These are phyloP conservation scores for Francoa sonchifolia DNA, from an alignment of 441 rosid genomes.

Conservation along the genomic window DNA sequence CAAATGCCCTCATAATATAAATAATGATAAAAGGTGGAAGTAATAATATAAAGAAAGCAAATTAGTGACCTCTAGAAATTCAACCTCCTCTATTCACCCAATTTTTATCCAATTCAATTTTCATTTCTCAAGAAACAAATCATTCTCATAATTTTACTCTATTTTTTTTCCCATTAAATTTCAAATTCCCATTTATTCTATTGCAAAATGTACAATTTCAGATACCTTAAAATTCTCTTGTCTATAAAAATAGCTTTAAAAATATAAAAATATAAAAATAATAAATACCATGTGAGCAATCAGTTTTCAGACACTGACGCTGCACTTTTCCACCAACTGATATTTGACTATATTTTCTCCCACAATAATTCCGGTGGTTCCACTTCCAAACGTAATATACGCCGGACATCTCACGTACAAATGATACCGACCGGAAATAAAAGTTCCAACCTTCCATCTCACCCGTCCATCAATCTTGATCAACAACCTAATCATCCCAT, in stretches of 20 bases:
- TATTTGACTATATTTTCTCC: constrained; percentile 54
- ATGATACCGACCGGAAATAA: constrained; percentile 46
- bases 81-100: too few relatives aligned
- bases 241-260: too few relatives aligned
- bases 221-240: too few relatives aligned
- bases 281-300: not conserved
- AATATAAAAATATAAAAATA: not conserved
- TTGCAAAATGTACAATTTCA: constrained; percentile 20
- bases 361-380: constrained; percentile 23
- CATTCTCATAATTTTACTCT: too few relatives aligned
- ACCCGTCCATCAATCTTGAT: constrained; percentile 70
- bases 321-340: constrained; percentile 33
- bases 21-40: too few relatives aligned
- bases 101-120: too few relatives aligned
- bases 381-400: constrained; percentile 28
- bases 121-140: too few relatives aligned
- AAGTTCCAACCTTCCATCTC: constrained; percentile 64
- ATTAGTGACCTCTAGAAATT: too few relatives aligned
- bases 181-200: constrained; percentile 4
- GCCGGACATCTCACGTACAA: constrained; percentile 51
- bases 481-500: constrained; percentile 25
- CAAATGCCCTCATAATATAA: too few relatives aligned
- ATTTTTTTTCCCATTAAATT: too few relatives aligned
- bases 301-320: constrained; percentile 39
- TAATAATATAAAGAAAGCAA: too few relatives aligned